Evolutionary conservation across 257 asterid genomes (phyloP).

Genomic region (Ocimum tenuiflorum): DNA sequence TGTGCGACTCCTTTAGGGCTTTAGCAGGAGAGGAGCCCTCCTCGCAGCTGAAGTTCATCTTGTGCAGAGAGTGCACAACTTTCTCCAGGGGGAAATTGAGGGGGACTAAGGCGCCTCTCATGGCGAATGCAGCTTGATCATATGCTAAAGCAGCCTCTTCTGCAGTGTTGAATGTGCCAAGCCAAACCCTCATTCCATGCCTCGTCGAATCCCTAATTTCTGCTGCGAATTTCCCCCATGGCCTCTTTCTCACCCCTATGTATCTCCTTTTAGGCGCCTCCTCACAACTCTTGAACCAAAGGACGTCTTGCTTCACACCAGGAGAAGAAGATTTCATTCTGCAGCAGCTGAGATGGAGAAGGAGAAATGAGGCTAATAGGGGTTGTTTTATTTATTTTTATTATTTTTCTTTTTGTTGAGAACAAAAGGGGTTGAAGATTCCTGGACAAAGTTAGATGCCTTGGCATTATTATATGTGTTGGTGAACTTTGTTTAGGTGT

Average conservation of each 20-base stretch:
- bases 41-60: slow-evolving; percentile 27
- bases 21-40: slow-evolving; percentile 38
- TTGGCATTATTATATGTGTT: background rate
- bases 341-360: too few species aligned
- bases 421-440: background rate
- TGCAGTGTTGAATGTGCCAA: slow-evolving; percentile 33
- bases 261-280: background rate
- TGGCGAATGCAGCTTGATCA: slow-evolving; percentile 40
- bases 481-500: background rate
- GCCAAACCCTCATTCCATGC: slow-evolving; percentile 40
- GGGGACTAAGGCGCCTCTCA: slow-evolving; percentile 25
- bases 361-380: background rate
- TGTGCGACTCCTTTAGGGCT: slow-evolving; percentile 33
- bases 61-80: slow-evolving; percentile 28
- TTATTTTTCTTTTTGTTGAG: background rate
- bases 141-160: slow-evolving; percentile 41
- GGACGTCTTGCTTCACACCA: background rate
- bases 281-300: background rate
- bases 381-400: too few species aligned
- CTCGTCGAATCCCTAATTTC: slow-evolving; percentile 40
- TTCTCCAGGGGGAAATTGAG: slow-evolving; percentile 29
- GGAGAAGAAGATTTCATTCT: background rate
- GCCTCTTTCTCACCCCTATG: slow-evolving; percentile 33
- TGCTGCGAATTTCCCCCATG: slow-evolving; percentile 41
- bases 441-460: background rate